Evolutionary conservation across 2,329 filamentous ascomycete genomes (phyloP), one percentile per base, ranked within the genome.

Genomic region (Ceratocystis colombiana): DNA sequence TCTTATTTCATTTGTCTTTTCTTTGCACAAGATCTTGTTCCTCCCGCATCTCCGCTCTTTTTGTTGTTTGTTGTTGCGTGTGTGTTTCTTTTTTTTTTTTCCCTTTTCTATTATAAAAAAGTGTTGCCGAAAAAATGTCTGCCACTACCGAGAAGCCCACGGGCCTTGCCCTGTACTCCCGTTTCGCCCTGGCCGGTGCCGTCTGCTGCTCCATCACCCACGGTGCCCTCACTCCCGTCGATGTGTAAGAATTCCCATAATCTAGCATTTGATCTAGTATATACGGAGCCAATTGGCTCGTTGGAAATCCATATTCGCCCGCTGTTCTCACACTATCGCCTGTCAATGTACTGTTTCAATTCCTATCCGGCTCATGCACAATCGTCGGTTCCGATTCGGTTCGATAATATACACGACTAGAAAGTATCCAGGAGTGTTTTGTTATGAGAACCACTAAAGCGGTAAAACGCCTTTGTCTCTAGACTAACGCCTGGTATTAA

Each of bases 151-250:
- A 73, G 70, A 76, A 79, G 76, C 76, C 77, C 69, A 75, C 75
- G 70, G 80, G 79, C 71, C 3, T 91, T 71, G 80, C 77, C 68
- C 89, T 99, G 73, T 97, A 97, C 87, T 89, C 90, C 74, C 86
- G 90, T 79, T 96, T 96, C 82, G 93, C 94, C 80, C 88, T 99
- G 74, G 92, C 94, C 74, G 94, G 94, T 80, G 94, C 94, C 73
- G 82, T 97, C 83, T 96, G 94, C 87, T 99, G 94, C 80, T 94
- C 92, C 73, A 82, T 97, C 80, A 99, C 94, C 76, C 94, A 99
- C 85, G 94, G 93, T 79, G 88, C 84, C 75, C 87, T 97, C 74
- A 99, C 94, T 72, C 94, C 94, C 76, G 91, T 99, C 79, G 94
- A 99, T 89, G 94, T 99, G 93, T 97, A 94, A 79, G 93, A 63